Percentiles rank a stretch among this genome's conserved stretches.
Evolutionary conservation across 2,329 filamentous ascomycete species (phyloP).

Genomic region (Lecanicillium sp.): DNA sequence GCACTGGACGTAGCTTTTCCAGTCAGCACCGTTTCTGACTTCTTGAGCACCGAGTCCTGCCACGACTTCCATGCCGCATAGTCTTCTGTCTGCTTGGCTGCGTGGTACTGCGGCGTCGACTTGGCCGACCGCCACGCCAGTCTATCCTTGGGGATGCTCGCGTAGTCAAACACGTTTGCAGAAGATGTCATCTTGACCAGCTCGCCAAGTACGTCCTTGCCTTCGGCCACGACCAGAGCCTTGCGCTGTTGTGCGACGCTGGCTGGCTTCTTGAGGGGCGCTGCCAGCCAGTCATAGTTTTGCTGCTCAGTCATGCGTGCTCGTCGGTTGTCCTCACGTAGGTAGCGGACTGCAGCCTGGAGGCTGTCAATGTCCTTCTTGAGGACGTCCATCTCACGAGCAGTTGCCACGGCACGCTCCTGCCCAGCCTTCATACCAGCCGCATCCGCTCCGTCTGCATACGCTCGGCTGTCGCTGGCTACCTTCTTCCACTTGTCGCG

Average conservation of each 20-base stretch:
- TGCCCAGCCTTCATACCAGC: conserved; percentile 48
- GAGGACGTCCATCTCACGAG: conserved; percentile 64
- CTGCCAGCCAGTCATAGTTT: conserved; percentile 50
- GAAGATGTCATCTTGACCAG: conserved; percentile 52
- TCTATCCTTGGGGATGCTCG: conserved; percentile 46
- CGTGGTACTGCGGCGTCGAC: conserved; percentile 57
- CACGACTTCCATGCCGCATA: conserved; percentile 54
- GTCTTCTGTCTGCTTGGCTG: conserved; percentile 56
- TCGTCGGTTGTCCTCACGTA: conserved; percentile 58
- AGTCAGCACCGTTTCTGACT: conserved; percentile 32
- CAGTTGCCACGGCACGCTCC: conserved; percentile 60
- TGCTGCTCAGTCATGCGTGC: conserved; percentile 50
- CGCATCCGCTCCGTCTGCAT: conserved; percentile 42
- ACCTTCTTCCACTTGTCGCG: conserved; percentile 65
- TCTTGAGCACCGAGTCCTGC: conserved; percentile 46
- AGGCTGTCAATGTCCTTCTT: conserved; percentile 58
- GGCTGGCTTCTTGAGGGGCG: conserved; percentile 45
- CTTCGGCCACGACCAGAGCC: conserved; percentile 49
- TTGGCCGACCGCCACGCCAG: conserved; percentile 58
- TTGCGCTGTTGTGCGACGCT: conserved; percentile 39
- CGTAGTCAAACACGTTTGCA: conserved; percentile 53
- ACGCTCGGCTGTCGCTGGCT: conserved; percentile 51
- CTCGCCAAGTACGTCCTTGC: conserved; percentile 54
- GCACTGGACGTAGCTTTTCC: conserved; percentile 7
- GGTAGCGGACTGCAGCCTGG: conserved; percentile 57